Base-by-base conservation (phyloP, 1,284 basidiomycete genomes). In the Sparassis latifolia region DNA sequence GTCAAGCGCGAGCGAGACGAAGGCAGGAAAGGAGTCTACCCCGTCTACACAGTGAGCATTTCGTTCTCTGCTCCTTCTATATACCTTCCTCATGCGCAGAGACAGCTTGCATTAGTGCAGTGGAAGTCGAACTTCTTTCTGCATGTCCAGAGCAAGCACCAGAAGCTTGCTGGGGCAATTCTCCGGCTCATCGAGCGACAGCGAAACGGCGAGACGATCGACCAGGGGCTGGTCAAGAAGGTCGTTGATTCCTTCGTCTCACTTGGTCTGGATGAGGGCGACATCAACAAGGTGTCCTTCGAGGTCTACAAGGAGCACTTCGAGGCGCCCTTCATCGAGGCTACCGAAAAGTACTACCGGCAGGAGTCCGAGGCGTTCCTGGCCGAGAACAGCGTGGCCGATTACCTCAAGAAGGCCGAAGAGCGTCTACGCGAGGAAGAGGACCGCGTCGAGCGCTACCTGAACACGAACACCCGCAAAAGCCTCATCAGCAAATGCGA, bases 1-100 rank as follows among this genome's bases (percentile, higher is more conserved):
- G 95, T 99, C 45, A 97, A 97, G 73, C 84, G 96, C 43, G 95
- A 99, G 68, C 88, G 96, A 66, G 97, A 99, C 62, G 96, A 99
- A 67, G 97, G 97, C 4, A 82, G 93, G 63, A 98, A 95, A 71
- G 88, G 89, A 47, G 89, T 98, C 41, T 97, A 97, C 69, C 86
- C 85, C 3, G 92, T 99, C 31, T 99, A 98, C 71, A 99, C 95
- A 32, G 93, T 96, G 65, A 37, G 12, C 35, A 37, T 37, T 6
- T 37, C 35, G 6, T 12, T 37, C 35, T 37, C 35, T 38, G 33
- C 35, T 49, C n/a, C 38, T 39, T 48, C 10, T 27, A 49, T 52
- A 2, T 42, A 30, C 35, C 35, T 35, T 41, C 43, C 32, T 37
- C 12, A 12, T 37, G 6, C 35, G 35, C 35, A 7, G 7, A 12